Evolutionary conservation across 768 basidiomycete species (phyloP).

Genomic region (Nevesoporus exiguus): DNA sequence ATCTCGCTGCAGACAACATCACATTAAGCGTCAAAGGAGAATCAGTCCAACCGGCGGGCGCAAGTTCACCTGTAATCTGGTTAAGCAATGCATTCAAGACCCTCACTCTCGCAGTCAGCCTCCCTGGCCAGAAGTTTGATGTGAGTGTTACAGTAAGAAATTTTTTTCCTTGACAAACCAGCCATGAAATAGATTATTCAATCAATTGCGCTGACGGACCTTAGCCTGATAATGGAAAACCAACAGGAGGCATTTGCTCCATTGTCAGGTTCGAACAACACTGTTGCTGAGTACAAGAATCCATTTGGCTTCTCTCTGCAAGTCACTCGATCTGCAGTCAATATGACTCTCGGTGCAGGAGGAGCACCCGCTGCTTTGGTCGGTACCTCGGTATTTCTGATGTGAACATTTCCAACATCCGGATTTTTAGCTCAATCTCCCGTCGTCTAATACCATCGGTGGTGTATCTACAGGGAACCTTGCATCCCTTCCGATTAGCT

Average conservation of each 20-base stretch:
- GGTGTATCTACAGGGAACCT: constrained; percentile 69
- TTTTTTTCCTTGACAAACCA: neutral
- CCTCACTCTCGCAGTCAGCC: constrained; percentile 53
- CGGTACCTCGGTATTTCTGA: constrained; percentile 10
- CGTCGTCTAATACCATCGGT: constrained; percentile 45
- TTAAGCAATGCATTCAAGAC: constrained; percentile 69
- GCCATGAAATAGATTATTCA: constrained; percentile 48
- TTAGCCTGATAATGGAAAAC: constrained; percentile 50
- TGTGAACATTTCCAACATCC: neutral
- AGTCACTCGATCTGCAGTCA: constrained; percentile 52
- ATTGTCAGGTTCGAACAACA: constrained; percentile 52
- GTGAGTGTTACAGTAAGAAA: constrained; percentile 28
- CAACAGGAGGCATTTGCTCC: constrained; percentile 57
- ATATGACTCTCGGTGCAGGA: constrained; percentile 46
- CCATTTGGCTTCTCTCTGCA: constrained; percentile 76
- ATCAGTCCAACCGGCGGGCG: constrained; percentile 56
- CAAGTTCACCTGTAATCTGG: constrained; percentile 53
- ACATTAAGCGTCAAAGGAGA: constrained; percentile 57
- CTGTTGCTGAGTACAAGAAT: constrained; percentile 61
- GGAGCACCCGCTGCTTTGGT: constrained; percentile 56
- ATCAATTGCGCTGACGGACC: constrained; percentile 57
- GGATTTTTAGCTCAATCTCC: constrained; percentile 45
- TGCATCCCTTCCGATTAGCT: constrained; percentile 56
- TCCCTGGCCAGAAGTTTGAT: constrained; percentile 58
- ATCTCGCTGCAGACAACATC: constrained; percentile 59